phyloP scores from a whole-genome alignment of 2,329 filamentous ascomycete species.

The Mollisia scopiformis region DNA sequence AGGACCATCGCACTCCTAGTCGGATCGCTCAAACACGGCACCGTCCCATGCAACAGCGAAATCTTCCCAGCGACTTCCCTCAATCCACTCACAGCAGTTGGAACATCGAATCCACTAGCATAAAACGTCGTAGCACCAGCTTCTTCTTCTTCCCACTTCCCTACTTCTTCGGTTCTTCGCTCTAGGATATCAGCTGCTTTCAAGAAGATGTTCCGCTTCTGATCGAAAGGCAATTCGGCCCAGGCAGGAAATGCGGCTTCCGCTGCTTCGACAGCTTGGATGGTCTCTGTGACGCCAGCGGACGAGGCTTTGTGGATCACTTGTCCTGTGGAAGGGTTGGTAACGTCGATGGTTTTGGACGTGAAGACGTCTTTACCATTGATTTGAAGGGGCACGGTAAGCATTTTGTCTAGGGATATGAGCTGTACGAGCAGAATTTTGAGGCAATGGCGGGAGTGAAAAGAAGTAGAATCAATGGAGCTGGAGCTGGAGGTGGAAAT shows the following conservation, averaged over 20 bases:
- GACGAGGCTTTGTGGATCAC: conserved; percentile 25
- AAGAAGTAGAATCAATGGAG: too few relatives aligned
- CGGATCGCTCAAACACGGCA: conserved; percentile 43
- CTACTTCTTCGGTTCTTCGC: conserved; percentile 52
- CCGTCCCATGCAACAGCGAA: too few relatives aligned
- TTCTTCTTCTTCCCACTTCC: conserved; percentile 52
- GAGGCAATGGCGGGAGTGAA: too few relatives aligned
- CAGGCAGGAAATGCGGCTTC: conserved; percentile 59
- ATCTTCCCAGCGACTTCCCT: conserved; percentile 47
- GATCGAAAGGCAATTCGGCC: conserved; percentile 54
- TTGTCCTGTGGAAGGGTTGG: conserved; percentile 51
- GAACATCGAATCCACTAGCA: conserved; percentile 29
- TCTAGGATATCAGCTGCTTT: conserved; percentile 57
- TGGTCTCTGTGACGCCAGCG: conserved; percentile 46
- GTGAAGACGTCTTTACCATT: conserved; percentile 49
- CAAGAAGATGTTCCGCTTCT: conserved; percentile 56
- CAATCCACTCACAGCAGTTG: conserved; percentile 41
- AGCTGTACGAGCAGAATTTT: too few relatives aligned
- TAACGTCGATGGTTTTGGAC: conserved; percentile 48
- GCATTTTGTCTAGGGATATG: too few relatives aligned
- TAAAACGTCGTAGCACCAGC: conserved; percentile 37
- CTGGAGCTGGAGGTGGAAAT: too few relatives aligned
- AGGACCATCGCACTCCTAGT: conserved; percentile 63
- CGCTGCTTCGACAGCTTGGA: conserved; percentile 55
- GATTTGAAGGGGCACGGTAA: conserved; percentile 49